Evolutionary conservation across 225 moss, liverwort and hornwort species (phyloP).

Genomic region (Marchantia paleacea): DNA sequence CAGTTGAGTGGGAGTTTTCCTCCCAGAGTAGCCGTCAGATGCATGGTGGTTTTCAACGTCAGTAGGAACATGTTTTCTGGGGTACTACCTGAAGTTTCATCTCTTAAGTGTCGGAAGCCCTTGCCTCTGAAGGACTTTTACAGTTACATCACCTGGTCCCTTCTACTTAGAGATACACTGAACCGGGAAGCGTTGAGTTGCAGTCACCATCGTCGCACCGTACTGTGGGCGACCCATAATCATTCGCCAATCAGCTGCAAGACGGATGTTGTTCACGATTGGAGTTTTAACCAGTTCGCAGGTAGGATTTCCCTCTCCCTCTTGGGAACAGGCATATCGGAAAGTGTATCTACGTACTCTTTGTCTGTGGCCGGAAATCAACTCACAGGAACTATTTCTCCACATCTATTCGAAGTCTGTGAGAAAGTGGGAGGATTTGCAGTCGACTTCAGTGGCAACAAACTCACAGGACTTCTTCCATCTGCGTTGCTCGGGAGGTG

Average conservation of each 20-base stretch:
- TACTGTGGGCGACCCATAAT: neutral
- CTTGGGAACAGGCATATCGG: conserved; percentile 40
- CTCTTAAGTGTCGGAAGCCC: conserved; percentile 33
- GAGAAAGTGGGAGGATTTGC: conserved; percentile 51
- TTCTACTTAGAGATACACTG: conserved; percentile 23
- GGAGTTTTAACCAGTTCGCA: conserved; percentile 48
- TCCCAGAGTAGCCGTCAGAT: conserved; percentile 46
- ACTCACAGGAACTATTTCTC: conserved; percentile 47
- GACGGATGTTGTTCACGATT: conserved; percentile 36
- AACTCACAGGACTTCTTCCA: conserved; percentile 53
- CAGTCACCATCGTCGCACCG: no score
- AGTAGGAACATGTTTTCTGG: conserved; percentile 56
- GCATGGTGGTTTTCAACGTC: conserved; percentile 48
- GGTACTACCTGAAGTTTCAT: conserved; percentile 37
- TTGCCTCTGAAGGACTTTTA: neutral
- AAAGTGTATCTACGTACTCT: conserved; percentile 46
- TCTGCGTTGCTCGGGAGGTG: conserved; percentile 51
- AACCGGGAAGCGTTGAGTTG: neutral
- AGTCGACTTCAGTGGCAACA: conserved; percentile 55
- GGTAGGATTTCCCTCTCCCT: conserved; percentile 43
- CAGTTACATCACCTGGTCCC: conserved; percentile 34
- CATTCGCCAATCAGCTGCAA: neutral
- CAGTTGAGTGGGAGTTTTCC: conserved; percentile 51
- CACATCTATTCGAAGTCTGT: conserved; percentile 48
- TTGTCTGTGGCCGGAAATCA: conserved; percentile 54